phyloP scores from a whole-genome alignment of 257 asterid species.

The Capsicum pubescens region DNA sequence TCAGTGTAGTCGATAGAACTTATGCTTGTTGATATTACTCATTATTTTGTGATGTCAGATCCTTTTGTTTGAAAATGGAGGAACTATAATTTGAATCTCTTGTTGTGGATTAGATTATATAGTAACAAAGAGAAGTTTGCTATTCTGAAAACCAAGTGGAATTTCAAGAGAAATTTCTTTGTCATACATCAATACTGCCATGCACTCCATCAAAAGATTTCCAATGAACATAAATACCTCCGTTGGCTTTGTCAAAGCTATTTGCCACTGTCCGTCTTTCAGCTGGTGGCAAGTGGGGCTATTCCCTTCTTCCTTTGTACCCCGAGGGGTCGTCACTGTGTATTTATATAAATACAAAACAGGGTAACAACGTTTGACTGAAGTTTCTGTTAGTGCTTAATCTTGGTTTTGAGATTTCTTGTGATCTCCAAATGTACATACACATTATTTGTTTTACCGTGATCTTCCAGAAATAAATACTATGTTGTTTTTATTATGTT shows the following conservation, averaged over 20 bases:
- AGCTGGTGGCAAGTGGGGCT: background rate
- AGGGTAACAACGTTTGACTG: background rate
- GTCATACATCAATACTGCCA: background rate
- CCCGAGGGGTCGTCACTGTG: background rate
- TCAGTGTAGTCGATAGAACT: conserved; percentile 1
- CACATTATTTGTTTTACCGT: background rate
- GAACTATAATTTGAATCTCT: background rate
- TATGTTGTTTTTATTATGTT: conserved; percentile 6
- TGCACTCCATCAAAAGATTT: background rate
- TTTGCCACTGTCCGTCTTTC: conserved; percentile 9
- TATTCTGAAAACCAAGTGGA: background rate
- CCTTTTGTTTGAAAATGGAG: conserved; percentile 23
- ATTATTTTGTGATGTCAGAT: conserved; percentile 13
- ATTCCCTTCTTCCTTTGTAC: background rate
- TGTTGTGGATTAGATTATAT: background rate
- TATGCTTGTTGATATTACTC: conserved; percentile 12
- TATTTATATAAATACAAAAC: background rate
- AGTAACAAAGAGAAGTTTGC: background rate
- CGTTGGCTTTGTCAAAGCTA: background rate
- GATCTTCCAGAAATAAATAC: background rate
- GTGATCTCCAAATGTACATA: background rate
- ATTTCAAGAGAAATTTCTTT: background rate
- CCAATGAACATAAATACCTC: conserved; percentile 4
- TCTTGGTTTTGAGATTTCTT: background rate
- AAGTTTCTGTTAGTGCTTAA: background rate